Conservation (phyloP, 2,329 filamentous ascomycete genomes). For the Paecilomyces niveus region DNA sequence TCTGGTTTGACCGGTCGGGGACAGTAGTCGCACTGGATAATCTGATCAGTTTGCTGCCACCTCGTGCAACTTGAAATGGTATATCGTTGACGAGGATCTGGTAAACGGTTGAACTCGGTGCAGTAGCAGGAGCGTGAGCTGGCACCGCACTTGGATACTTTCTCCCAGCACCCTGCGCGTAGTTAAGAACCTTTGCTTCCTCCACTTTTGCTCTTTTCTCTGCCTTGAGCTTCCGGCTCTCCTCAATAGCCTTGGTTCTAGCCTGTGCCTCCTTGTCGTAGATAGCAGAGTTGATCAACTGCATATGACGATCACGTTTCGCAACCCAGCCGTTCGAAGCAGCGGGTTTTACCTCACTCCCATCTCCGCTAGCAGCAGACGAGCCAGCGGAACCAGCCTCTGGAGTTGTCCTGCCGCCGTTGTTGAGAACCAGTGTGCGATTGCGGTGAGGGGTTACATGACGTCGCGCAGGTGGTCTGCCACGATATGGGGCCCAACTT, state of each 20-base stretch:
- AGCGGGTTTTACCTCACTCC: conserved; percentile 18
- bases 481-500: conserved; percentile 39
- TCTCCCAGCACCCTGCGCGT: conserved; percentile 26
- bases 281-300: conserved; percentile 73
- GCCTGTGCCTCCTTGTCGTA: conserved; percentile 67
- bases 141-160: conserved; percentile 11
- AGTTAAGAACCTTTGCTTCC: conserved; percentile 32
- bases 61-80: conserved; percentile 64
- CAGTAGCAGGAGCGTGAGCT: conserved; percentile 16
- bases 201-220: conserved; percentile 54
- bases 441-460: conserved; percentile 42
- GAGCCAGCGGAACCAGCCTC: conserved; percentile 16
- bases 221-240: conserved; percentile 46
- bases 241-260: conserved; percentile 63
- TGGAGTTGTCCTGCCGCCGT: conserved; percentile 18
- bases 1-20: conserved; percentile 6
- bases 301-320: conserved; percentile 68
- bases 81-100: conserved; percentile 66
- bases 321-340: conserved; percentile 55
- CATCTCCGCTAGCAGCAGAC: conserved; percentile 19
- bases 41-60: conserved; percentile 76
- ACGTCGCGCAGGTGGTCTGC: conserved; percentile 32
- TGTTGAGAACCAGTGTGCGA: conserved; percentile 61
- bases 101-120: conserved; percentile 40
- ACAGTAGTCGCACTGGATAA: conserved; percentile 54